Evolutionary conservation across 495 filamentous ascomycete species (phyloP), one percentile per base, ranked within the genome.

Genomic region (Tuber borchii): DNA sequence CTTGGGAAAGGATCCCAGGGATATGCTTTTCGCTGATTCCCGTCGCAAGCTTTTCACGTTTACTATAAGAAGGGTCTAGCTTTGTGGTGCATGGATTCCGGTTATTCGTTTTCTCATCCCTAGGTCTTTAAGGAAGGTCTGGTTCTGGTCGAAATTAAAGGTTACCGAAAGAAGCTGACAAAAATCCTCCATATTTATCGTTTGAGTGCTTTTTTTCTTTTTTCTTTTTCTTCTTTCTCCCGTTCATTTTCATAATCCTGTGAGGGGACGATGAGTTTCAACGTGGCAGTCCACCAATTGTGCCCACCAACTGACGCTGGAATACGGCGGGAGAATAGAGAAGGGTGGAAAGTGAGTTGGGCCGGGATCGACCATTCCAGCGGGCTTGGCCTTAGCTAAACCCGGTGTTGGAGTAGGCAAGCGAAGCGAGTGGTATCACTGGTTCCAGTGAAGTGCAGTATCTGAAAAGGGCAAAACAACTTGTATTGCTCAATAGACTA

Each of bases 1-100:
- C 2, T 40, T 71, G 17, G 17, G 34, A 31, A 17, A 8, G 16
- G n/a, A 10, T 37, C 9, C 7, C 3, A 61, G 16, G 31, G 73
- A 56, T 40, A 40, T 17, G 17, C 40, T 37, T 17, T 70, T 73
- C 8, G 2, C 16, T 16, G 61, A 40, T 34, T 14, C 7, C 3
- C 16, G 14, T 14, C 34, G 12, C n/a, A 69, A 48, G 56, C 75
- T 76, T 72, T 68, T 79, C 70, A 61, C 31, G 26, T 78, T 78
- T 44, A 5, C 45, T 16, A 70, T 78, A 16, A 76, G 17, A 14
- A 76, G 70, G 26, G 31, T 17, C 45, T 61, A 7, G 3, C 14
- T 17, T 34, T 31, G 26, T 19, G 12, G 26, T 65, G 26, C 4
- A 6, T 34, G 26, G 56, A 34, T 7, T 2, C 6, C 31, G 12